These are phyloP conservation scores for Penicillium sp. DNA, from an alignment of 2,329 filamentous ascomycete species.

Conservation along the genomic window DNA sequence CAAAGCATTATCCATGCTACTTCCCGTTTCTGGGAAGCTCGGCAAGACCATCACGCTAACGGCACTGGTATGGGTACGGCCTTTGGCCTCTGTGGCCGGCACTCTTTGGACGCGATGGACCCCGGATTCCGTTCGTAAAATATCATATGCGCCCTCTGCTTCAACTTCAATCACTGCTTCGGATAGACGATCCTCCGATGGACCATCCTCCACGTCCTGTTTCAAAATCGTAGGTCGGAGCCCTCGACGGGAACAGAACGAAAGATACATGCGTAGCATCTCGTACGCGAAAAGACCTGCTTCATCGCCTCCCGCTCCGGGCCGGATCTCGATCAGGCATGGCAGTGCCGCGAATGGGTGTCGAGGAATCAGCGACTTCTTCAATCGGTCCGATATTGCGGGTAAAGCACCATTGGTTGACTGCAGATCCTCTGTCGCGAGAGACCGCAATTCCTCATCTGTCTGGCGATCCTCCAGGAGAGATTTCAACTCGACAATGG, in stretches of 20 bases:
- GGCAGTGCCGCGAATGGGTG: constrained; percentile 89
- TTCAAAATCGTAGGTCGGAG: constrained; percentile 71
- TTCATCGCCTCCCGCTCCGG: constrained; percentile 88
- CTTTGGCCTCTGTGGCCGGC: constrained; percentile 85
- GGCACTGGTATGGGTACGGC: constrained; percentile 89
- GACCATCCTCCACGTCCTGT: constrained; percentile 72
- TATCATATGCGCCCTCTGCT: constrained; percentile 73
- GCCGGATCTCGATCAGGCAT: constrained; percentile 87
- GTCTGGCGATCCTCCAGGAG: constrained; percentile 69
- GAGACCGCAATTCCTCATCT: constrained; percentile 59
- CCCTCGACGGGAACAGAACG: constrained; percentile 69
- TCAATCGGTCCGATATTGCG: constrained; percentile 66
- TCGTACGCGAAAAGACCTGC: constrained; percentile 87
- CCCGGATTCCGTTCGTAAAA: constrained; percentile 82
- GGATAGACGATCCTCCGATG: constrained; percentile 68
- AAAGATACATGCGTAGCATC: constrained; percentile 85
- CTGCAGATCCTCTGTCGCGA: constrained; percentile 70
- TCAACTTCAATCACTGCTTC: constrained; percentile 88
- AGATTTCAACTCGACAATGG: constrained; percentile 68
- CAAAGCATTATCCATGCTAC: constrained; percentile 52
- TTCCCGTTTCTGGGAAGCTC: constrained; percentile 63
- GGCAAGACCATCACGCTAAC: constrained; percentile 91
- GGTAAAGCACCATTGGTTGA: constrained; percentile 63
- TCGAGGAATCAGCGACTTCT: constrained; percentile 75
- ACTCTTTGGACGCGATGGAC: constrained; percentile 95